These are phyloP conservation scores for Nakazawaea pomicola DNA, from an alignment of 805 yeast species.

Conservation along the genomic window DNA sequence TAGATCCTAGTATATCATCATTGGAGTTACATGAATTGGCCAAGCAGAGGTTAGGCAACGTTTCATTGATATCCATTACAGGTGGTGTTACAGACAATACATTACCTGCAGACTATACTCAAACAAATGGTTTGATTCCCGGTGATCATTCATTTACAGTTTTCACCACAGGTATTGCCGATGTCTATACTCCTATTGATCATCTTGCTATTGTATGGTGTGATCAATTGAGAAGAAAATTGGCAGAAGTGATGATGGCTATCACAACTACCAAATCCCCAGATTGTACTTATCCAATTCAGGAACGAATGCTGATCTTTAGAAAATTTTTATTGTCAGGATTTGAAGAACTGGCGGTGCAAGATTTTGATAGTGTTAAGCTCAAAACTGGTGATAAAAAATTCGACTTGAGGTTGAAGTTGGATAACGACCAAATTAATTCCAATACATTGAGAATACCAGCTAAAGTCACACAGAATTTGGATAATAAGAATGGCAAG, in stretches of 20 bases:
- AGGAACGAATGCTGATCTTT: conserved; percentile 55
- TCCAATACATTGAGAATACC: conserved; percentile 10
- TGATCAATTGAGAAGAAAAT: conserved; percentile 65
- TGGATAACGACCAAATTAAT: conserved; percentile 19
- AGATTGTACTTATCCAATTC: conserved; percentile 45
- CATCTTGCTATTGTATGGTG: conserved; percentile 98
- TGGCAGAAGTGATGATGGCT: conserved; percentile 57
- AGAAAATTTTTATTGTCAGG: conserved; percentile 45
- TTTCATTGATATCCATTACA: conserved; percentile 78
- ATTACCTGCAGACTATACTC: conserved; percentile 87
- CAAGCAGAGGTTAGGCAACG: conserved; percentile 41
- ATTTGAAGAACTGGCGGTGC: conserved; percentile 38
- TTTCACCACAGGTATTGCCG: conserved; percentile 80
- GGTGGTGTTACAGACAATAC: conserved; percentile 80
- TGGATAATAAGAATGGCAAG: background rate
- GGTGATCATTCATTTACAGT: conserved; percentile 74
- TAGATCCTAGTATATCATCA: conserved; percentile 16
- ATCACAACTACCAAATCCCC: conserved; percentile 46
- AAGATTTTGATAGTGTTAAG: conserved; percentile 1
- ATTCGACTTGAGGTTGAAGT: conserved; percentile 16
- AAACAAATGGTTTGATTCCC: conserved; percentile 68
- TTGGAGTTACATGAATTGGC: conserved; percentile 32
- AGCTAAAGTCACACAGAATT: background rate
- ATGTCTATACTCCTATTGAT: conserved; percentile 91
- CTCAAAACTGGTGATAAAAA: background rate